Base-by-base conservation (phyloP, 73 alveolate species). In the Paramecium bursaria region DNA sequence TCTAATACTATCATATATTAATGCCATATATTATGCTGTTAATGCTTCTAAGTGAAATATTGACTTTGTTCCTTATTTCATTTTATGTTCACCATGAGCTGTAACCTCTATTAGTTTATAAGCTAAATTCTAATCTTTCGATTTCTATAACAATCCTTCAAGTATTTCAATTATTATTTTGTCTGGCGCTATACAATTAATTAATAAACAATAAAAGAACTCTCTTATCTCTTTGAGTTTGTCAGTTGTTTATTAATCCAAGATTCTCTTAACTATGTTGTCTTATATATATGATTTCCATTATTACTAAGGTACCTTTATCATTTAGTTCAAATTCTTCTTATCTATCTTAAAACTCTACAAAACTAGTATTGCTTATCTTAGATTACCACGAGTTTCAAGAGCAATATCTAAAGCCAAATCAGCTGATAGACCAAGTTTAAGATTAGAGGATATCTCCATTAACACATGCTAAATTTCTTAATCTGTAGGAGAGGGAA, bases 31-130 rank as follows among this genome's bases (percentile, higher is more conserved):
- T 53, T 77, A 39, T n/a, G 55, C 75, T 4, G 89, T 82, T 26
- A 95, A 96, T 48, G 99, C 99, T 91, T 96, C 99, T 30, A 96
- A 75, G 82, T 96, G 99, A 19, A 96, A 74, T 48, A 96, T 92
- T 39, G 93, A 97, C 76, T 96, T 96, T 1, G 97, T 51, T 52
- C 99, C 99, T 67, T 86, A 88, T 74, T 93, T 92, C 74, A 92
- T 88, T 50, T 94, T 88, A 80, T 88, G 86, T 86, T 95, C 99
- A 91, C 85, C 91, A 21, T 87, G 73, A 51, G 95, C 95, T 21
- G 97, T 95, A 29, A 90, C 86, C 14, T 85, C 75, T 23, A 95
- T 76, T 7, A 95, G 74, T 82, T 91, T 95, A 35, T 92, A 86
- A 47, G 92, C 88, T 49, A 80, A 87, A 29, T 50, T 86, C 46